A percentile compares a stretch with the other conserved stretches of the same genome.
phyloP scores from a whole-genome alignment of 2,329 filamentous ascomycete genomes.

The Botrytis elliptica region DNA sequence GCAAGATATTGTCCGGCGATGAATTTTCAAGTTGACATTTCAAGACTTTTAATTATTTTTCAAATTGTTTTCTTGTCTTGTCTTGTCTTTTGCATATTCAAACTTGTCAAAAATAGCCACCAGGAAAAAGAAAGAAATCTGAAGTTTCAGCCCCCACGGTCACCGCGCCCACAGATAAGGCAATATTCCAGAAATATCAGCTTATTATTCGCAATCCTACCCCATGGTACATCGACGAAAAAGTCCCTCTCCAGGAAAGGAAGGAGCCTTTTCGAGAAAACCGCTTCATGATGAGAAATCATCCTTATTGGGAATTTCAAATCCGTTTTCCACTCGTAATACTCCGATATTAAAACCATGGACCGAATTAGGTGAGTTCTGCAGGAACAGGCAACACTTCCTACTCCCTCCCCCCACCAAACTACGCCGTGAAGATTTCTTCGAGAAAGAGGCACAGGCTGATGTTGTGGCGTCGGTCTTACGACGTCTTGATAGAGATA shows the following conservation, averaged over 20 bases:
- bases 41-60: not conserved
- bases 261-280: not conserved
- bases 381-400: not conserved
- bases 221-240: constrained; percentile 8
- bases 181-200: constrained; percentile 5
- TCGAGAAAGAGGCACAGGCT: constrained; percentile 19
- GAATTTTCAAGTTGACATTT: not conserved
- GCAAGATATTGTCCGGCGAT: not conserved
- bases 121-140: not conserved
- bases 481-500: constrained; percentile 24
- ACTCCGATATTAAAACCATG: not conserved
- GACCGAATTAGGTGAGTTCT: constrained; percentile 10
- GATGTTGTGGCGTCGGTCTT: constrained; percentile 17
- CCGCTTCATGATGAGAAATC: not conserved
- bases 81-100: not conserved
- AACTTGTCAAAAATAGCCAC: not conserved
- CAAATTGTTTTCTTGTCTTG: not conserved
- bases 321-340: not conserved
- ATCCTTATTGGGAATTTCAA: not conserved
- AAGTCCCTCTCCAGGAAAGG: constrained; percentile 1
- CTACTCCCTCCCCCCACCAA: not conserved
- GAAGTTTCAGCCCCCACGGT: not conserved
- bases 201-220: not conserved
- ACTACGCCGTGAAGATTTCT: not conserved
- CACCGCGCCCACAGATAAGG: not conserved